Percentiles rank a stretch among this genome's conserved stretches.
These are phyloP conservation scores for Penicillium psychrosexuale DNA, from an alignment of 2,329 filamentous ascomycete species.

Conservation along the genomic window DNA sequence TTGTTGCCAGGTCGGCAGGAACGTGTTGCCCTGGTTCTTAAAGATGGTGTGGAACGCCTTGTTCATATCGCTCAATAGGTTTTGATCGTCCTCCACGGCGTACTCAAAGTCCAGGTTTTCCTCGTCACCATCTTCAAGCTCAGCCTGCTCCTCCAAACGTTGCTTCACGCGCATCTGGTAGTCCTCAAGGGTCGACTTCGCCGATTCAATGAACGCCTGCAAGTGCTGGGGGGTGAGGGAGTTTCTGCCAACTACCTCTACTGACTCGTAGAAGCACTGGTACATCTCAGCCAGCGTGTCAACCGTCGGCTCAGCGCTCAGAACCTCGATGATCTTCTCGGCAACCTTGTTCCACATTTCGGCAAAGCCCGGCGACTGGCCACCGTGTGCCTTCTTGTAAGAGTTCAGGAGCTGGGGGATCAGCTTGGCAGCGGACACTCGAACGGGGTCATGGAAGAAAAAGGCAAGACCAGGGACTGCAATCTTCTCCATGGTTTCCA, in stretches of 20 bases:
- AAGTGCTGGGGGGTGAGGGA: conserved; percentile 77
- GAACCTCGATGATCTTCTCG: conserved; percentile 86
- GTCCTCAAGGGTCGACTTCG: conserved; percentile 81
- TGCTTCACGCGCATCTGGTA: conserved; percentile 83
- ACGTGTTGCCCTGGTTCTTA: conserved; percentile 85
- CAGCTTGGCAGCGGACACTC: conserved; percentile 90
- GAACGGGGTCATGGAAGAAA: conserved; percentile 98
- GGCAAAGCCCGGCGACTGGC: conserved; percentile 73
- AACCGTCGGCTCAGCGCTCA: conserved; percentile 89
- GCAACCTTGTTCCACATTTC: conserved; percentile 81
- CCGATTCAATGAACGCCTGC: conserved; percentile 80
- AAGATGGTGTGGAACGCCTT: conserved; percentile 99
- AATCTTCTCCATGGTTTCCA: conserved; percentile 94
- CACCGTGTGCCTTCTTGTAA: conserved; percentile 87
- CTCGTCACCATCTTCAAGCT: conserved; percentile 85
- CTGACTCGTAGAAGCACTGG: conserved; percentile 98
- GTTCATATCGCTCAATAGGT: conserved; percentile 97
- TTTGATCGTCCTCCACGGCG: conserved; percentile 96
- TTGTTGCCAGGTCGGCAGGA: conserved; percentile 83
- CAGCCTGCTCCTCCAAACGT: conserved; percentile 78
- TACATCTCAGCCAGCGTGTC: conserved; percentile 99
- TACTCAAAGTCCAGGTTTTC: conserved; percentile 81
- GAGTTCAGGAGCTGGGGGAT: conserved; percentile 90
- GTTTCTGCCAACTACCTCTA: conserved; percentile 87
- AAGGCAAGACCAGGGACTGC: conserved; percentile 90